Conservation (phyloP, 257 asterid species). For the Scutellaria galericulata region DNA sequence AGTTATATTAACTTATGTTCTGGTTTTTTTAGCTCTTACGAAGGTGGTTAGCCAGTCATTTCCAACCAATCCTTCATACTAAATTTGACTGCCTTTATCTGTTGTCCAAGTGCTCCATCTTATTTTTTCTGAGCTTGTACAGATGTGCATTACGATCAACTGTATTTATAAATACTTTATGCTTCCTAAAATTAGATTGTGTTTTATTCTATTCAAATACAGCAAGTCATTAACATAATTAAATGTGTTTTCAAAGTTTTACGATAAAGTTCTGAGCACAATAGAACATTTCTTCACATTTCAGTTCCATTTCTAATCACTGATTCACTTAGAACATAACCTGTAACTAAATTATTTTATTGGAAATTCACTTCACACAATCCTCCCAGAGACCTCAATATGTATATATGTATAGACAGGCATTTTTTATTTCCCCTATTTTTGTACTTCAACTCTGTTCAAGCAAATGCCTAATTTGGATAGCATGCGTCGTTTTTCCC, state of each 20-base stretch:
- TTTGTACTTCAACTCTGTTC: neutral
- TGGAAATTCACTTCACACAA: neutral
- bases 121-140: neutral
- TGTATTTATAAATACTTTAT: neutral
- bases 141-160: neutral
- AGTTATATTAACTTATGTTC: neutral
- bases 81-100: neutral
- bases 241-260: neutral
- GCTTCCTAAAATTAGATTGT: neutral
- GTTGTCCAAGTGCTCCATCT: neutral
- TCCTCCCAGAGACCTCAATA: neutral
- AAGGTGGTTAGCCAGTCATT: neutral
- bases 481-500: neutral
- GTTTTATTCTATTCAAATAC: conserved; percentile 5
- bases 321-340: neutral
- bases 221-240: neutral
- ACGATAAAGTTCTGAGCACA: neutral
- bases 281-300: no score
- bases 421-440: neutral
- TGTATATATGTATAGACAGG: neutral
- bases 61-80: neutral
- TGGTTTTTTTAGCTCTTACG: neutral
- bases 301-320: neutral
- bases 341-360: neutral
- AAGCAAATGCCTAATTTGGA: neutral